A percentile compares a stretch with the other conserved stretches of the same genome.
These are phyloP conservation scores for Amesomyces nigricolor DNA, from an alignment of 2,329 filamentous ascomycete genomes.

Conservation along the genomic window DNA sequence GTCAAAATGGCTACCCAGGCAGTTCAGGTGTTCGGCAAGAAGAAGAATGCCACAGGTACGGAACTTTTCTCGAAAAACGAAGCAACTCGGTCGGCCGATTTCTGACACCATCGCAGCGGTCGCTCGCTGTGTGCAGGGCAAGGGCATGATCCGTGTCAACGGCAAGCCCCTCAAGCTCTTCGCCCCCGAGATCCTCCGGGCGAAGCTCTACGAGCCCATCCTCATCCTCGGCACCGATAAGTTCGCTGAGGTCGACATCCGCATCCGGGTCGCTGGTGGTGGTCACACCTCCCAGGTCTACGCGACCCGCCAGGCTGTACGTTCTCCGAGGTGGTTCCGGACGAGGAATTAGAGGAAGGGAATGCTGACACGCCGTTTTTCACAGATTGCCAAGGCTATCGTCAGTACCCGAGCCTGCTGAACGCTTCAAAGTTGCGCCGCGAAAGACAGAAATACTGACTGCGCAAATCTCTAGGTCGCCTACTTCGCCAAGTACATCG, in stretches of 20 bases:
- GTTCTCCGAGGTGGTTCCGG: conserved; percentile 8
- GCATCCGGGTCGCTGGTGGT: conserved; percentile 92
- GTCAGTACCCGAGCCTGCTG: conserved; percentile 39
- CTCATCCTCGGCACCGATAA: conserved; percentile 93
- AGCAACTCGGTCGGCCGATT: conserved; percentile 4
- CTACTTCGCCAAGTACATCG: conserved; percentile 99
- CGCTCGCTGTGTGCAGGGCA: conserved; percentile 29
- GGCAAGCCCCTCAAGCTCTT: conserved; percentile 90
- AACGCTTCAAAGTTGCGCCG: conserved; percentile 1
- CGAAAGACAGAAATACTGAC: conserved; percentile 15
- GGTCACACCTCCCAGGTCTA: conserved; percentile 87
- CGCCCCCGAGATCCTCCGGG: conserved; percentile 93
- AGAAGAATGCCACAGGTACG: conserved; percentile 80
- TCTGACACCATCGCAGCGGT: conserved; percentile 25
- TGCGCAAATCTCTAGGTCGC: conserved; percentile 39
- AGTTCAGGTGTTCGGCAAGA: conserved; percentile 99
- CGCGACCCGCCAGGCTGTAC: conserved; percentile 85
- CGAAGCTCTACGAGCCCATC: conserved; percentile 99
- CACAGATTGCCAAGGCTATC: conserved; percentile 82
- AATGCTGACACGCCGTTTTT: conserved; percentile 15
- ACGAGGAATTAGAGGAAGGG: background rate
- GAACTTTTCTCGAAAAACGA: conserved; percentile 11
- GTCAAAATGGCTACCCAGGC: conserved; percentile 69
- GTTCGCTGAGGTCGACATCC: conserved; percentile 74
- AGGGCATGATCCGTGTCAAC: conserved; percentile 96